A percentile compares a stretch with the other conserved stretches of the same genome.
phyloP scores from a whole-genome alignment of 768 basidiomycete genomes.

The Termitomyces sp. region DNA sequence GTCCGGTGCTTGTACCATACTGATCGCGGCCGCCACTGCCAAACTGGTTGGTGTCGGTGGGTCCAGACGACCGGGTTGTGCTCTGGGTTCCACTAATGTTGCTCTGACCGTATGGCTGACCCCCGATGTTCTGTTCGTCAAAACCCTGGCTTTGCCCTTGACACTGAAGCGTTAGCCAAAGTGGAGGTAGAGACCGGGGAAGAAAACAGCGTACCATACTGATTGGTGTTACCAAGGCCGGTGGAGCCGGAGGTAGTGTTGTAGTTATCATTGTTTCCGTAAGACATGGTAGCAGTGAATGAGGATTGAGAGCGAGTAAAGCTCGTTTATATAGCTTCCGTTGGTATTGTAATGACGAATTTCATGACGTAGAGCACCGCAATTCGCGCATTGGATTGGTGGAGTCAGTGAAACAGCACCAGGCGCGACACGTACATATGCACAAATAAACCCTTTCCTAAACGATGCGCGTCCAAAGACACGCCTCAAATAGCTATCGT shows the following conservation, averaged over 20 bases:
- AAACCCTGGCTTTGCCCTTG: conserved; percentile 2
- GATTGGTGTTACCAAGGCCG: conserved; percentile 1
- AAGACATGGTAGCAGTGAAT: conserved; percentile 11
- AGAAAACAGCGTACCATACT: background rate
- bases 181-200: too few relatives aligned
- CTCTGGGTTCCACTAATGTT: background rate
- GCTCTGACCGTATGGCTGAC: background rate
- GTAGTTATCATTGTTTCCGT: conserved; percentile 6
- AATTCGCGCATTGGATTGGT: background rate
- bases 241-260: conserved; percentile 7
- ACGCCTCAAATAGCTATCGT: too few relatives aligned
- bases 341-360: conserved; percentile 1
- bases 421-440: conserved; percentile 5
- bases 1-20: background rate
- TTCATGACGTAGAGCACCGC: conserved; percentile 6
- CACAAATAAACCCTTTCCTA: background rate
- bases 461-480: too few relatives aligned
- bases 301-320: too few relatives aligned
- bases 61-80: background rate
- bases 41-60: background rate
- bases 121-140: background rate
- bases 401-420: background rate
- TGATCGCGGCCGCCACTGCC: conserved; percentile 1
- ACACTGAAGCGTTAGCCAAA: background rate
- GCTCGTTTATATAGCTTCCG: conserved; percentile 5